phyloP scores from a whole-genome alignment of 1,139 yeast genomes.

The Debaryomyces robertsiae region DNA sequence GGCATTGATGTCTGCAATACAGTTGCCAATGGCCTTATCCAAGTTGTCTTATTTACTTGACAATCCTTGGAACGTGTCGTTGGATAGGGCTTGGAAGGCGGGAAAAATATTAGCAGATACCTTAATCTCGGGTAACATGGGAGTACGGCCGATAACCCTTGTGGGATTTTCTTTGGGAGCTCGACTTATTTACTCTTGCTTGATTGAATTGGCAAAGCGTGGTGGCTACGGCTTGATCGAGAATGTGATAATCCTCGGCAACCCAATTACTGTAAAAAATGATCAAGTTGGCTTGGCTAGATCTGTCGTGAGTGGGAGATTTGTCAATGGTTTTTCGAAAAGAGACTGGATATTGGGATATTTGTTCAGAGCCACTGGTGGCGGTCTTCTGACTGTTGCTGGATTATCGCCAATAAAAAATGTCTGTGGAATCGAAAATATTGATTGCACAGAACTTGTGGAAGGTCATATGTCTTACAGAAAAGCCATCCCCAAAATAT shows the following conservation, averaged over 20 bases:
- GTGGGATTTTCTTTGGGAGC: constrained; percentile 96
- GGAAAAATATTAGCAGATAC: constrained; percentile 93
- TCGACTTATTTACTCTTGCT: constrained; percentile 86
- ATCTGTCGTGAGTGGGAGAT: constrained; percentile 87
- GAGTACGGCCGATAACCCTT: constrained; percentile 88
- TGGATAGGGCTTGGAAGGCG: constrained; percentile 97
- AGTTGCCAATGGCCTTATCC: constrained; percentile 87
- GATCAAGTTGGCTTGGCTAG: constrained; percentile 82
- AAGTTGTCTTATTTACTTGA: constrained; percentile 88
- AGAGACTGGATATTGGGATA: constrained; percentile 98
- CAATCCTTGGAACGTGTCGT: constrained; percentile 97
- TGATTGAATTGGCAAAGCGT: constrained; percentile 79
- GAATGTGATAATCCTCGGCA: constrained; percentile 84
- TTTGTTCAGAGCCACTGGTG: constrained; percentile 91
- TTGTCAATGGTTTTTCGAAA: constrained; percentile 85
- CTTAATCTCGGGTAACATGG: constrained; percentile 79
- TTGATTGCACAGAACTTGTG: constrained; percentile 82
- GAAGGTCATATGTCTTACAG: constrained; percentile 98
- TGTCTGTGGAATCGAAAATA: constrained; percentile 71
- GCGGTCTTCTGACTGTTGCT: constrained; percentile 87
- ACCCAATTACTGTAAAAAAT: constrained; percentile 78
- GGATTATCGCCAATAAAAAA: constrained; percentile 80
- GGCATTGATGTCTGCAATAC: constrained; percentile 96
- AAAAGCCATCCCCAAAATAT: constrained; percentile 82
- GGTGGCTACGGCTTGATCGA: constrained; percentile 91